Conservation (phyloP, 495 filamentous ascomycete species). For the Neurospora sp. region DNA sequence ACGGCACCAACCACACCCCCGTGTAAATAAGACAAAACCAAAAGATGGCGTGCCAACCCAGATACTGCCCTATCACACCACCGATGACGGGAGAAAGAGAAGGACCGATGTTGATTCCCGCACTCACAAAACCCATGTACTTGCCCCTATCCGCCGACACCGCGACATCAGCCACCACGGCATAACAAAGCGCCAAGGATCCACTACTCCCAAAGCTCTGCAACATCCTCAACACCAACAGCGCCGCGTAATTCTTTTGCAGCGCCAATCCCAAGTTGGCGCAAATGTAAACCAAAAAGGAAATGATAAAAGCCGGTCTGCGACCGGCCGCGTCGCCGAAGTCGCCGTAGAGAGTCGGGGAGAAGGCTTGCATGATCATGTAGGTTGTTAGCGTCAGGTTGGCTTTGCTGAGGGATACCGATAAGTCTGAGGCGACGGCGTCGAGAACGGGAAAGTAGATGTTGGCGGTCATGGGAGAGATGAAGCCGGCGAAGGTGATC, state of each 20-base stretch:
- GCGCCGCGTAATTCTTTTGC: constrained; percentile 47
- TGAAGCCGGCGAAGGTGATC: constrained; percentile 53
- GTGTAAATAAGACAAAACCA: constrained; percentile 61
- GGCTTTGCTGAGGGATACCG: constrained; percentile 49
- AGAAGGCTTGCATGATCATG: constrained; percentile 52
- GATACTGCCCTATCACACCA: constrained; percentile 39
- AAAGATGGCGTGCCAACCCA: constrained; percentile 65
- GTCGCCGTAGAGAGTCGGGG: constrained; percentile 50
- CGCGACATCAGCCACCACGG: constrained; percentile 52
- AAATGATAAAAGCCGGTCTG: constrained; percentile 48
- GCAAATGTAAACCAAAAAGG: constrained; percentile 47
- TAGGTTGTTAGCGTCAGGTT: constrained; percentile 61
- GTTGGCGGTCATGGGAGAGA: constrained; percentile 66
- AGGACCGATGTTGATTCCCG: constrained; percentile 28
- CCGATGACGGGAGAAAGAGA: no score
- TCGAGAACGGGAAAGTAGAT: constrained; percentile 73
- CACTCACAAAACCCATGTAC: constrained; percentile 46
- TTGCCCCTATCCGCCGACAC: constrained; percentile 48
- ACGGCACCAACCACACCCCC: constrained; percentile 41
- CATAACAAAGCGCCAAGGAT: constrained; percentile 50
- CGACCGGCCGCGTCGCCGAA: constrained; percentile 51
- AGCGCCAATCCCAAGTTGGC: constrained; percentile 57
- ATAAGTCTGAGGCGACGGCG: constrained; percentile 42
- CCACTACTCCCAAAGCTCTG: constrained; percentile 42
- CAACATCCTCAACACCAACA: constrained; percentile 52